Evolutionary conservation across 345 rosid genomes (phyloP), one percentile per base, ranked within the genome.

Genomic region (Arabis alpina): DNA sequence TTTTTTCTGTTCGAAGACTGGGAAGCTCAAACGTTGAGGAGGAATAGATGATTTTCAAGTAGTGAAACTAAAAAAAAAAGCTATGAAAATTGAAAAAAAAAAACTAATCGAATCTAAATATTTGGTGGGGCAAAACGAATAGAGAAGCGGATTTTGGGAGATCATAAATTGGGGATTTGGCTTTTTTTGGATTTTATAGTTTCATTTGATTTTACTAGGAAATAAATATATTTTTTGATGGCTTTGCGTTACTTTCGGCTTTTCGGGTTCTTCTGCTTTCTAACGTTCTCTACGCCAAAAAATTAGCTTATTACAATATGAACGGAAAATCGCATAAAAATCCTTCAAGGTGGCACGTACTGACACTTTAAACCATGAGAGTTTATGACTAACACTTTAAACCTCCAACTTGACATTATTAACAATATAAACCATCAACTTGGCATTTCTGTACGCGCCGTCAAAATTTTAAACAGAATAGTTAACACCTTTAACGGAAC

Each of bases 231-330:
- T 70, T 39, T 36, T 64, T 79, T 76, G 60, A 60, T 66, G 76
- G 83, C 57, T 54, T 68, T 51, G 76, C 90, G 80, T 76, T 61
- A 57, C 61, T 70, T 64, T 76, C 75, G 79, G 56, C 71, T 44
- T 69, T 54, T 75, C 68, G 44, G 56, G 68, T 60, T 67, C 63
- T 61, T 67, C 53, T 47, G 56, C 54, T 68, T 61, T 68, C 48
- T 36, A 60, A 73, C 71, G 62, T 54, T 74, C 36, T 53, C 13
- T 11, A 42, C 23, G 9, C 72, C 61, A 15, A 50, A 50, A 51
- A 34, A 6, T 51, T 71, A 4, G 0, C 12, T 37, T 61, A 23
- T 71, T 61, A 52, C 51, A 4, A 16, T 52, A 3, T 52, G 12
- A 61, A 54, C 44, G n/a, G n/a, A n/a, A n/a, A n/a, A n/a, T n/a